These are phyloP conservation scores for Taphrina sp. DNA, from an alignment of 1,139 yeast species.

Conservation along the genomic window DNA sequence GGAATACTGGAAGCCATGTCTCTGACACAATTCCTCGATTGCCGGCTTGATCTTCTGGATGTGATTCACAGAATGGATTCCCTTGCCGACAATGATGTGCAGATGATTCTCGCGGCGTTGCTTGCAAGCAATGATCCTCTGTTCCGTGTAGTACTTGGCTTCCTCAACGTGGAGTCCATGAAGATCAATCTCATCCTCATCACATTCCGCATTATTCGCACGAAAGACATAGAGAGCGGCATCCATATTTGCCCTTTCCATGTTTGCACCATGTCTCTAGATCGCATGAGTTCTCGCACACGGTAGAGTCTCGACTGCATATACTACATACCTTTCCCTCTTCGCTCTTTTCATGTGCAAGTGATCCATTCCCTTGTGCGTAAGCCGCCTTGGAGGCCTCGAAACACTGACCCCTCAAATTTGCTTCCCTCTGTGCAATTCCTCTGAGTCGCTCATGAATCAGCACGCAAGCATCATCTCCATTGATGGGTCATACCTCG, in stretches of 20 bases:
- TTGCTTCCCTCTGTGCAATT: slow-evolving; percentile 66
- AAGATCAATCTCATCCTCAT: slow-evolving; percentile 80
- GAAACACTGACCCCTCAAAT: slow-evolving; percentile 54
- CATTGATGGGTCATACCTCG: no score
- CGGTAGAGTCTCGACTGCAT: not conserved
- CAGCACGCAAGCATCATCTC: no score
- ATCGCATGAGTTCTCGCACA: not conserved
- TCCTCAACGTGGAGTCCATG: slow-evolving; percentile 90
- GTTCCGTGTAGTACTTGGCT: slow-evolving; percentile 73
- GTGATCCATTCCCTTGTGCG: slow-evolving; percentile 16
- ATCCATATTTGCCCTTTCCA: slow-evolving; percentile 66
- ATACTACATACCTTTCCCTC: slow-evolving; percentile 9
- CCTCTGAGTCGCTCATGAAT: slow-evolving; percentile 61
- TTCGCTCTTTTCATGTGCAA: slow-evolving; percentile 27
- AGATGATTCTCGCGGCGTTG: slow-evolving; percentile 57
- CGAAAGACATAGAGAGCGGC: slow-evolving; percentile 89
- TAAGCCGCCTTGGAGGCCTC: slow-evolving; percentile 42
- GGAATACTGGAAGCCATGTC: slow-evolving; percentile 59
- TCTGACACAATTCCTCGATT: slow-evolving; percentile 69
- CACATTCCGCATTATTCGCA: slow-evolving; percentile 83
- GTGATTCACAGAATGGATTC: slow-evolving; percentile 76
- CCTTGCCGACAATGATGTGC: slow-evolving; percentile 83
- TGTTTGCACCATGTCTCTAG: slow-evolving; percentile 51
- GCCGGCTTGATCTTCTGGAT: slow-evolving; percentile 90
- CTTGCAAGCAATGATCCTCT: slow-evolving; percentile 66